Percentiles rank a stretch among this genome's conserved stretches.
These are phyloP conservation scores for Aspergillus bertholletiae DNA, from an alignment of 495 filamentous ascomycete genomes.

Conservation along the genomic window DNA sequence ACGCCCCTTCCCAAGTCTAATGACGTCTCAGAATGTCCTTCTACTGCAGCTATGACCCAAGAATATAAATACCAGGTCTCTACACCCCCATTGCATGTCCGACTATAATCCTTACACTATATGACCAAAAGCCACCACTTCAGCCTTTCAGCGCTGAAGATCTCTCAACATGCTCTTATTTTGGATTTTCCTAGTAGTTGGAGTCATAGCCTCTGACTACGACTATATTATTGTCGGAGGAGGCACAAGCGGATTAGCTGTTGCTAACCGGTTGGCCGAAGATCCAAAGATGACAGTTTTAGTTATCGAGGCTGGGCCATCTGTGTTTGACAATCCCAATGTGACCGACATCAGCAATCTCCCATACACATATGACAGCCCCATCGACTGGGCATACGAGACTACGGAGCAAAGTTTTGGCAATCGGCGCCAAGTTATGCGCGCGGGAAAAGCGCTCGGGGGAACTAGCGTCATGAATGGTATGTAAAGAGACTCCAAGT, in stretches of 20 bases:
- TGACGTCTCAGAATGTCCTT: too few species aligned
- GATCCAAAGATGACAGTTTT: slow-evolving; percentile 40
- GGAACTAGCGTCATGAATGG: slow-evolving; percentile 57
- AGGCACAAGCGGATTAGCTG: slow-evolving; percentile 48
- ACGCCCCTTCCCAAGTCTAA: too few species aligned
- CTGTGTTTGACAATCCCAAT: slow-evolving; percentile 46
- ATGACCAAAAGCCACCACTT: too few species aligned
- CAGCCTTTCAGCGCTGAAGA: too few species aligned
- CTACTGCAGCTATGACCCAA: too few species aligned
- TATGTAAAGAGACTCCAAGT: slow-evolving; percentile 35
- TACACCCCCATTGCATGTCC: too few species aligned
- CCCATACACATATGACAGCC: slow-evolving; percentile 31
- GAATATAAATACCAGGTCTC: too few species aligned
- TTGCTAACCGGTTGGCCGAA: slow-evolving; percentile 50
- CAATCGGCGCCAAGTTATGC: slow-evolving; percentile 26
- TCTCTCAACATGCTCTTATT: background rate
- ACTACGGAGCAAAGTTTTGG: slow-evolving; percentile 40
- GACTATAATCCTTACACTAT: too few species aligned
- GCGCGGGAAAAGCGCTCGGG: slow-evolving; percentile 47
- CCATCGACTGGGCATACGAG: slow-evolving; percentile 51
- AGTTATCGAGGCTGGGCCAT: slow-evolving; percentile 52
- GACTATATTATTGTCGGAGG: slow-evolving; percentile 39
- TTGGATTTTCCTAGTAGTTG: background rate
- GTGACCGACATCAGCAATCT: slow-evolving; percentile 42
- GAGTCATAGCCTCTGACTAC: background rate